Conservation (phyloP, 2,329 filamentous ascomycete species). For the Parascedosporium putredinis region DNA sequence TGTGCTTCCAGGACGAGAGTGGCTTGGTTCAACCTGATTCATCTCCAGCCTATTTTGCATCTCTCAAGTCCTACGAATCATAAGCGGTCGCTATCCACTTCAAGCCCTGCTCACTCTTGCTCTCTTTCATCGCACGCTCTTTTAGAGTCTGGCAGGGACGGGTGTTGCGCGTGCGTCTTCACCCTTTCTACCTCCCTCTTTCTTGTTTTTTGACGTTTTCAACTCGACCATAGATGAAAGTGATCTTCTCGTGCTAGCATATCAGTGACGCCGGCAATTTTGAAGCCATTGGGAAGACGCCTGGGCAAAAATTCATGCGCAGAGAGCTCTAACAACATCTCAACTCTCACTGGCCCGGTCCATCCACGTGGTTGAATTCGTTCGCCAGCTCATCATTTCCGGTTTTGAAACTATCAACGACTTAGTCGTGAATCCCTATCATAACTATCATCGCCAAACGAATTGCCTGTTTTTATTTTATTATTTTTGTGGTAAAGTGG, state of each 20-base stretch:
- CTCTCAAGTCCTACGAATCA: neutral
- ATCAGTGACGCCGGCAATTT: neutral
- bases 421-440: neutral
- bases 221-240: too few relatives aligned
- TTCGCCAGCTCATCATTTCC: neutral
- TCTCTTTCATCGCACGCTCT: too few relatives aligned
- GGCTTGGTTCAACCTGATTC: slow-evolving; percentile 1
- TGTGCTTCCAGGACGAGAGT: slow-evolving; percentile 20
- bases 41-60: too few relatives aligned
- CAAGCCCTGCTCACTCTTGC: too few relatives aligned
- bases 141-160: too few relatives aligned
- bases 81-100: too few relatives aligned
- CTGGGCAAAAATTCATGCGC: neutral
- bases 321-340: neutral
- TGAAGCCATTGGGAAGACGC: too few relatives aligned
- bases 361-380: neutral
- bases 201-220: too few relatives aligned
- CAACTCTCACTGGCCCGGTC: neutral
- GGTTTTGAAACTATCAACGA: neutral
- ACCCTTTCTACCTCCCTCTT: neutral
- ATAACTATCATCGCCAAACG: neutral
- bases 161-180: neutral
- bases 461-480: too few relatives aligned
- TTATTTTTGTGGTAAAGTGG: too few relatives aligned
- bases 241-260: too few relatives aligned